These are phyloP conservation scores for Corynespora cassiicola DNA, from an alignment of 2,329 filamentous ascomycete genomes.

Conservation along the genomic window DNA sequence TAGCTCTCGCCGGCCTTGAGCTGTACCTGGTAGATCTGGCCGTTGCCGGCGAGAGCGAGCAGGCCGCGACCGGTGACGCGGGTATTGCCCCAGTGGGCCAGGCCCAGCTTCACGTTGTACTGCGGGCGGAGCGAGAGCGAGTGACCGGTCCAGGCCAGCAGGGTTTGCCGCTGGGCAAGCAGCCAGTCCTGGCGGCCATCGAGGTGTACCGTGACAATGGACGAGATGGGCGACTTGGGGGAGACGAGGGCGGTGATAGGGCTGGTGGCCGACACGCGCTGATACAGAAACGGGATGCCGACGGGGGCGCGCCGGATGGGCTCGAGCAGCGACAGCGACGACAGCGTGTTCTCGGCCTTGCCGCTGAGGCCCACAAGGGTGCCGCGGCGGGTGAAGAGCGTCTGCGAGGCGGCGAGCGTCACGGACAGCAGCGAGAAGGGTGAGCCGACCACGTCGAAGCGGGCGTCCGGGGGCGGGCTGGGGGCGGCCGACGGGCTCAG, in stretches of 20 bases:
- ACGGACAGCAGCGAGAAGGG: slow-evolving; percentile 95
- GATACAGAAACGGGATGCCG: slow-evolving; percentile 94
- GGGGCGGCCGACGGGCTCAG: slow-evolving; percentile 27
- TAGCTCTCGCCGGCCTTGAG: slow-evolving; percentile 86
- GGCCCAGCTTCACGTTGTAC: slow-evolving; percentile 74
- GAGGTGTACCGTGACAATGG: slow-evolving; percentile 85
- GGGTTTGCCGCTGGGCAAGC: slow-evolving; percentile 81
- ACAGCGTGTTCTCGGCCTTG: slow-evolving; percentile 89
- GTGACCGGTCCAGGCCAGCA: slow-evolving; percentile 97
- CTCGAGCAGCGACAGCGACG: slow-evolving; percentile 84
- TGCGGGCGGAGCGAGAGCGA: slow-evolving; percentile 78
- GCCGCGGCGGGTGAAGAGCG: slow-evolving; percentile 89
- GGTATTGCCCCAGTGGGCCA: slow-evolving; percentile 92
- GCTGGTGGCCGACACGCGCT: slow-evolving; percentile 82
- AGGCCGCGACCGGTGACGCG: slow-evolving; percentile 87
- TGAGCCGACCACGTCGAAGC: slow-evolving; percentile 90
- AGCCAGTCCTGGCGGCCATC: slow-evolving; percentile 97
- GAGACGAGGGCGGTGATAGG: slow-evolving; percentile 89
- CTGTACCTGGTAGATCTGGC: slow-evolving; percentile 86
- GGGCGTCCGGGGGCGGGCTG: slow-evolving; percentile 71
- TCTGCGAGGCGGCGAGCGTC: slow-evolving; percentile 89
- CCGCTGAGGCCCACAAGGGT: slow-evolving; percentile 90
- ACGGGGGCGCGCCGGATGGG: slow-evolving; percentile 80
- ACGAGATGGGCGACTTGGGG: slow-evolving; percentile 84
- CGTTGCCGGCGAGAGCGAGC: slow-evolving; percentile 81